Evolutionary conservation across 768 basidiomycete genomes (phyloP).

Genomic region (Agaricus subrufescens): DNA sequence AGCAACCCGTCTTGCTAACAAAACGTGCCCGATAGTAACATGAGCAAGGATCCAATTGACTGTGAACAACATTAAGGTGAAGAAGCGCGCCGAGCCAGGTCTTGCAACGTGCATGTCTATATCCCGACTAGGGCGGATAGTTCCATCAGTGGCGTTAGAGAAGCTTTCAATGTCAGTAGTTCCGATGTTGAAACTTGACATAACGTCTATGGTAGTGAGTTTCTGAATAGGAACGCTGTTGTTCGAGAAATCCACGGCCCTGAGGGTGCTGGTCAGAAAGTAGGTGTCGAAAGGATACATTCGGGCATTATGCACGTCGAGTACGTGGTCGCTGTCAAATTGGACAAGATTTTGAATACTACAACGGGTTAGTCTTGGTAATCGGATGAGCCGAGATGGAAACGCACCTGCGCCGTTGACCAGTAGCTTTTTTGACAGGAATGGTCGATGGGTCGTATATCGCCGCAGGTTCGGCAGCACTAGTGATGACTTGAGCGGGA

Average conservation of each 20-base stretch:
- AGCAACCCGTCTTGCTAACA: slow-evolving; percentile 33
- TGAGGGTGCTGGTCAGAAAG: slow-evolving; percentile 42
- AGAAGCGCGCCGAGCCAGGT: slow-evolving; percentile 39
- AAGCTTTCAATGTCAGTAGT: slow-evolving; percentile 35
- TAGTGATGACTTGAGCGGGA: slow-evolving; percentile 12
- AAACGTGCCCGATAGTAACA: slow-evolving; percentile 39
- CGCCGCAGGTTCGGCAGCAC: slow-evolving; percentile 29
- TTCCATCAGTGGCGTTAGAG: slow-evolving; percentile 2
- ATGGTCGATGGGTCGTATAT: slow-evolving; percentile 44
- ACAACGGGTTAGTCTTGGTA: background rate
- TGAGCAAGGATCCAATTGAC: slow-evolving; percentile 54
- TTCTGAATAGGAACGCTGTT: slow-evolving; percentile 37
- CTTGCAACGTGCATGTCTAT: slow-evolving; percentile 40
- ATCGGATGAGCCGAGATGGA: background rate
- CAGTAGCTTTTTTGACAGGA: slow-evolving; percentile 35
- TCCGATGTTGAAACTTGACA: slow-evolving; percentile 41
- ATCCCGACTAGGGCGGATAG: slow-evolving; percentile 30
- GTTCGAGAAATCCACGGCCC: slow-evolving; percentile 30
- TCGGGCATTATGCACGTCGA: slow-evolving; percentile 49
- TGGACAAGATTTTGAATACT: slow-evolving; percentile 53
- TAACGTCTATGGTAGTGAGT: slow-evolving; percentile 36
- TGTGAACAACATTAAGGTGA: slow-evolving; percentile 40
- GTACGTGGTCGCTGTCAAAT: slow-evolving; percentile 52
- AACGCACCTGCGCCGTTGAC: slow-evolving; percentile 38
- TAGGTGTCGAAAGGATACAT: slow-evolving; percentile 59